Evolutionary conservation across 2,329 filamentous ascomycete genomes (phyloP), one percentile per base, ranked within the genome.

Genomic region (Lachnellula arida): DNA sequence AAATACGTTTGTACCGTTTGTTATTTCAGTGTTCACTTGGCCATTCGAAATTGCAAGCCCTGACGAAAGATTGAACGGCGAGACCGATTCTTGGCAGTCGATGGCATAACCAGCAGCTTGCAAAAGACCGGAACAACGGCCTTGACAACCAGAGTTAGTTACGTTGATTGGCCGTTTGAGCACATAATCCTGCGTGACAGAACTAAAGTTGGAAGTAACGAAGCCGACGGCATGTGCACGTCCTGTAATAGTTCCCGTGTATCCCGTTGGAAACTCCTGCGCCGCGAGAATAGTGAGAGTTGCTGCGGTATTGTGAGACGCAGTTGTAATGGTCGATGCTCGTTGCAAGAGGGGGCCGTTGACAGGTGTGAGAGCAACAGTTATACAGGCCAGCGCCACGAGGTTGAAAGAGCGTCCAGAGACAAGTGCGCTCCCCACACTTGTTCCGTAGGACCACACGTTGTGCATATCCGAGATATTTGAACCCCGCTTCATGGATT

Each of bases 291-390:
- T 49, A 1, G 53, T 55, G 5, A 61, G n/a, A 25, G 37, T 43
- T 19, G 23, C 15, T 4, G 3, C 14, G 9, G 42, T 44, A 8
- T 17, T 12, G 22, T 44, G 12, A 14, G 42, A 4, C 23, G 43
- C 11, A 11, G 53, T 46, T 1, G 50, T 37, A 23, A 60, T 43
- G 17, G 55, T 55, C 35, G 60, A 62, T 4, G 58, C 57, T 48
- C 56, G 52, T 51, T 62, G 58, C 8, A 62, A 56, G 34, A 62
- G 46, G 17, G 60, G 60, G 14, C 59, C 58, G 5, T 58, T 57
- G 28, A 62, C 54, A 17, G 57, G 52, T 14, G 53, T 42, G 6
- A 62, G 12, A 6, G 58, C 55, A 5, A 53, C 54, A 5, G 51
- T 42, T 19, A 62, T 48, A 19, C 53, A 46, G 15, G 53, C 58